Evolutionary conservation across 768 basidiomycete genomes (phyloP).

Genomic region (Pholiota microspora): DNA sequence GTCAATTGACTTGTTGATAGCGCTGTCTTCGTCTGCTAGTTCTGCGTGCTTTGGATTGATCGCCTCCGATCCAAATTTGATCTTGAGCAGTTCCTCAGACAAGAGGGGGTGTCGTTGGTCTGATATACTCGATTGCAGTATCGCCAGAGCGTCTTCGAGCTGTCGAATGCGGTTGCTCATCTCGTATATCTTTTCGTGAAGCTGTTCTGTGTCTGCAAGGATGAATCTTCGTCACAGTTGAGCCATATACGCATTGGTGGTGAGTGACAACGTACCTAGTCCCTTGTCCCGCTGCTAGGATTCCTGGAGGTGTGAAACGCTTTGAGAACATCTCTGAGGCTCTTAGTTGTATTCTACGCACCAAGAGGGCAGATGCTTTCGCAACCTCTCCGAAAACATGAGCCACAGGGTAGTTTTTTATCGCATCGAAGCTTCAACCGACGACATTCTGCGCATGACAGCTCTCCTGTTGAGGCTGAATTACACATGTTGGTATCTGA

Average conservation of each 20-base stretch:
- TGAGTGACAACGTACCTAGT: slow-evolving; percentile 32
- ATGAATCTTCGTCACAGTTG: slow-evolving; percentile 44
- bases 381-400: slow-evolving; percentile 55
- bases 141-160: slow-evolving; percentile 65
- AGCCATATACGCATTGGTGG: not conserved
- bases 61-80: slow-evolving; percentile 59
- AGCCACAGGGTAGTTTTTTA: slow-evolving; percentile 50
- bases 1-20: slow-evolving; percentile 40
- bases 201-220: slow-evolving; percentile 61
- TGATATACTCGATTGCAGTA: slow-evolving; percentile 56
- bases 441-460: slow-evolving; percentile 55
- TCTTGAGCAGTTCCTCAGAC: slow-evolving; percentile 46
- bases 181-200: slow-evolving; percentile 63
- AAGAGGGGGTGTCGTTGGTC: slow-evolving; percentile 60
- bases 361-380: slow-evolving; percentile 65
- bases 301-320: slow-evolving; percentile 28
- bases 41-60: slow-evolving; percentile 25
- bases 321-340: not conserved
- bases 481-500: too few species aligned
- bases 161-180: slow-evolving; percentile 70
- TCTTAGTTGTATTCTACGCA: slow-evolving; percentile 18
- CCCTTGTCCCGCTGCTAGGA: slow-evolving; percentile 50
- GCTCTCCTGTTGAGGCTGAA: slow-evolving; percentile 33
- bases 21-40: slow-evolving; percentile 31
- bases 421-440: slow-evolving; percentile 51